A percentile compares a stretch with the other conserved stretches of the same genome.
Conservation (phyloP, 2,329 filamentous ascomycete species). For the Colletotrichum tropicale region DNA sequence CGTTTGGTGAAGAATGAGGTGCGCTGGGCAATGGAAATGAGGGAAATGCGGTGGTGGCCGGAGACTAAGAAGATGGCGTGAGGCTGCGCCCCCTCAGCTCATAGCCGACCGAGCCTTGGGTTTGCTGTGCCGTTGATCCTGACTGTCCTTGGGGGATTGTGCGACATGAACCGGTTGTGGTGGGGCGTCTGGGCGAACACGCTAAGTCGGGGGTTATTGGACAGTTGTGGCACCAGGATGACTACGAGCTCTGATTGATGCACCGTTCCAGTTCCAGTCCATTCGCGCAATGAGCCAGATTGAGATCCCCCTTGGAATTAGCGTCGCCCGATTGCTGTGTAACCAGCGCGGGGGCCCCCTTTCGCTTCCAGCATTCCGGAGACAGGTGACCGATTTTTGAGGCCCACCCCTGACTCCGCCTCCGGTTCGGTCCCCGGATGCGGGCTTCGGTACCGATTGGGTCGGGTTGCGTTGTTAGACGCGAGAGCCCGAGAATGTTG, state of each 20-base stretch:
- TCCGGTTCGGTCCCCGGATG: not conserved
- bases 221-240: not conserved
- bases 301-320: not conserved
- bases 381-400: not conserved
- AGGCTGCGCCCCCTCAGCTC: not conserved
- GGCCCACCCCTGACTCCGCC: not conserved
- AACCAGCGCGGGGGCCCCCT: not conserved
- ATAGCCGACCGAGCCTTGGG: not conserved
- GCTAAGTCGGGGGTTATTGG: not conserved
- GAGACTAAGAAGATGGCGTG: not conserved
- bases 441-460: not conserved
- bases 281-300: not conserved
- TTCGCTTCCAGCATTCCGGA: not conserved
- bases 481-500: not conserved
- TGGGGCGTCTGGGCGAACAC: not conserved
- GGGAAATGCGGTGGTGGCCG: not conserved
- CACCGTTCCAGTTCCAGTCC: not conserved
- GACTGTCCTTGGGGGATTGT: not conserved
- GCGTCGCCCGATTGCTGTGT: not conserved
- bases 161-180: not conserved
- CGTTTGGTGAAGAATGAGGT: not conserved
- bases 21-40: not conserved
- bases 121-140: not conserved
- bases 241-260: not conserved
- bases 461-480: not conserved